These are phyloP conservation scores for Boletus edulis DNA, from an alignment of 768 basidiomycete genomes.

Conservation along the genomic window DNA sequence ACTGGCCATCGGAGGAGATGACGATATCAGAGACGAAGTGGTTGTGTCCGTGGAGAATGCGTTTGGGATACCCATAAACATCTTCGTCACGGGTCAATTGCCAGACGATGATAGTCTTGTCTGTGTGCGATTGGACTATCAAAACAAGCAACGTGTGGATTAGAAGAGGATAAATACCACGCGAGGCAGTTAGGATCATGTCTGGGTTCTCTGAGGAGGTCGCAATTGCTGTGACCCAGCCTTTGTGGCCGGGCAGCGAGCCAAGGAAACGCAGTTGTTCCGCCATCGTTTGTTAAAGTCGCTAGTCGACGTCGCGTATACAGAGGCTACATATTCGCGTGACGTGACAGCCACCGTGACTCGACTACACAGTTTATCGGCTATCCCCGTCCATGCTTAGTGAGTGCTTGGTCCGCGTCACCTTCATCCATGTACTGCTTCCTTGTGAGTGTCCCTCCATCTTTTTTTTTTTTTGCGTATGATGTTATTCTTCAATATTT, in stretches of 20 bases:
- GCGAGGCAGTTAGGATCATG: constrained; percentile 97
- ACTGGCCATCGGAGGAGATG: constrained; percentile 99
- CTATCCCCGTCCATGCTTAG: constrained; percentile 9
- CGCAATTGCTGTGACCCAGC: constrained; percentile 98
- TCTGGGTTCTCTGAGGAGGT: constrained; percentile 99
- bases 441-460: constrained; percentile 15
- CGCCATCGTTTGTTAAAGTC: constrained; percentile 50
- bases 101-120: constrained; percentile 99
- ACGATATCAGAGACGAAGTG: constrained; percentile 99
- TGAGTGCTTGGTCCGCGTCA: not conserved
- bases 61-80: constrained; percentile 94
- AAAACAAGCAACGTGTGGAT: constrained; percentile 15
- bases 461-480: constrained; percentile 15
- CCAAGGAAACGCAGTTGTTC: constrained; percentile 91
- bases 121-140: constrained; percentile 62
- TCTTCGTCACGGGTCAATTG: constrained; percentile 92
- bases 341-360: constrained; percentile 67
- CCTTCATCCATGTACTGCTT: not conserved
- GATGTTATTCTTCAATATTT: constrained; percentile 57
- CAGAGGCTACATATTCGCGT: constrained; percentile 22
- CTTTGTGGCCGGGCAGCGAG: constrained; percentile 88
- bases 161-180: constrained; percentile 57
- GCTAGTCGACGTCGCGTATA: constrained; percentile 15
- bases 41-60: constrained; percentile 97
- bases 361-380: constrained; percentile 56